Conservation (phyloP, 805 yeast species). For the Lachancea fermentati region DNA sequence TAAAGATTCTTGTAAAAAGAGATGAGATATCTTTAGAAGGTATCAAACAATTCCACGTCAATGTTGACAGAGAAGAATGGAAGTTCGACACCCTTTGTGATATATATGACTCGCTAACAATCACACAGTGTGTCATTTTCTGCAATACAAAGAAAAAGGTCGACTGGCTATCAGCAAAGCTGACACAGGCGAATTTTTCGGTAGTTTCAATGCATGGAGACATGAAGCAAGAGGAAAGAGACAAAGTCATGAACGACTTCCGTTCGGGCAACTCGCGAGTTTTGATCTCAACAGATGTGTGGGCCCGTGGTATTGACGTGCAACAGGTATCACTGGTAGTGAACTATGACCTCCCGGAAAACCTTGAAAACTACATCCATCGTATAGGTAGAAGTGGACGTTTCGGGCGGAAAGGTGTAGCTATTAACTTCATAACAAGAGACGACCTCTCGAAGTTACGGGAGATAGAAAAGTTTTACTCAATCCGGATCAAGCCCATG, state of each 20-base stretch:
- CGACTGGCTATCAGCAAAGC: conserved; percentile 74
- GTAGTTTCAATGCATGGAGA: conserved; percentile 96
- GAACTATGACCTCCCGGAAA: conserved; percentile 87
- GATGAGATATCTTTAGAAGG: conserved; percentile 96
- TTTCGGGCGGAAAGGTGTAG: conserved; percentile 98
- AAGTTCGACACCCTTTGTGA: conserved; percentile 93
- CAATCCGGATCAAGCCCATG: conserved; percentile 88
- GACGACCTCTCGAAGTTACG: conserved; percentile 69
- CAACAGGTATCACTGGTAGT: conserved; percentile 95
- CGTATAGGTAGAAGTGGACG: conserved; percentile 98
- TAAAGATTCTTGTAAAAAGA: conserved; percentile 87
- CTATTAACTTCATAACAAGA: conserved; percentile 85
- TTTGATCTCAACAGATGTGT: conserved; percentile 86
- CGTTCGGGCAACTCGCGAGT: conserved; percentile 92
- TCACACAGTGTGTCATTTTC: conserved; percentile 96
- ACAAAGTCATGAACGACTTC: conserved; percentile 91
- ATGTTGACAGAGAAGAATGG: conserved; percentile 90
- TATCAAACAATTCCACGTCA: conserved; percentile 84
- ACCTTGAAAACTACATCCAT: conserved; percentile 91
- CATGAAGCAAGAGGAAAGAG: conserved; percentile 90
- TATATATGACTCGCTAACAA: conserved; percentile 88
- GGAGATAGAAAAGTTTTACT: conserved; percentile 85
- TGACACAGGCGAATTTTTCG: conserved; percentile 77
- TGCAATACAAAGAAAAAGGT: conserved; percentile 95
- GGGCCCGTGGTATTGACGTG: conserved; percentile 97